These are phyloP conservation scores for Guadua angustifolia DNA, from an alignment of 176 grass and related monocot species.

Conservation along the genomic window DNA sequence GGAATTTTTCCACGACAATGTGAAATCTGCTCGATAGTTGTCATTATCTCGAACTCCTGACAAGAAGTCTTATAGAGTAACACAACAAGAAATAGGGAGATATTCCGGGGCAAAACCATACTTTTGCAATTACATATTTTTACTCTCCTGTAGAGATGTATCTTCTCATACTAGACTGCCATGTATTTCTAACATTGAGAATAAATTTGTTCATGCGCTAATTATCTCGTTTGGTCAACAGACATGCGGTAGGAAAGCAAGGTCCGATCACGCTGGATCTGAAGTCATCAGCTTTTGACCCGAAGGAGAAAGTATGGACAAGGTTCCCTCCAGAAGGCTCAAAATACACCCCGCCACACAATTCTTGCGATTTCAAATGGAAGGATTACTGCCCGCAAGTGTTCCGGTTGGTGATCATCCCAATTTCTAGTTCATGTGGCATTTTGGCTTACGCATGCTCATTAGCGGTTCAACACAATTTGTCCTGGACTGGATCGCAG, in stretches of 20 bases:
- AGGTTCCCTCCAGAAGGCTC: slow-evolving; percentile 91
- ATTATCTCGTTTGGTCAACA: slow-evolving; percentile 38
- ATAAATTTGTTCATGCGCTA: slow-evolving; percentile 6
- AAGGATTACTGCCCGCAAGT: slow-evolving; percentile 97
- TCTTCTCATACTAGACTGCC: neutral
- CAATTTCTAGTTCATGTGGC: slow-evolving; percentile 8
- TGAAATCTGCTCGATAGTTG: neutral
- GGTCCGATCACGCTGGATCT: slow-evolving; percentile 73
- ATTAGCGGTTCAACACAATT: slow-evolving; percentile 5
- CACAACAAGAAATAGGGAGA: slow-evolving; percentile 9
- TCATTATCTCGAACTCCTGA: neutral
- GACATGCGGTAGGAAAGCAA: slow-evolving; percentile 92
- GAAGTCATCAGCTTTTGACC: slow-evolving; percentile 90
- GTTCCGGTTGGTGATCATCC: slow-evolving; percentile 68
- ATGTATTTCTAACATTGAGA: neutral
- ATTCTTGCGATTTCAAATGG: slow-evolving; percentile 95
- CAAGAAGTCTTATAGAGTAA: neutral
- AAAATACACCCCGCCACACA: slow-evolving; percentile 95
- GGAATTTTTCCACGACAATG: neutral
- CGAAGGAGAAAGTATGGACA: slow-evolving; percentile 89
- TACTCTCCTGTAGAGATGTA: neutral
- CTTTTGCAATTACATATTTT: neutral
- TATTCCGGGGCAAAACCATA: neutral
- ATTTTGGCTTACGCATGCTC: slow-evolving; percentile 1
- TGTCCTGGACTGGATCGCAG: slow-evolving; percentile 53